phyloP scores from a whole-genome alignment of 352 stramenopile genomes.

The Thraustochytrium striatum region DNA sequence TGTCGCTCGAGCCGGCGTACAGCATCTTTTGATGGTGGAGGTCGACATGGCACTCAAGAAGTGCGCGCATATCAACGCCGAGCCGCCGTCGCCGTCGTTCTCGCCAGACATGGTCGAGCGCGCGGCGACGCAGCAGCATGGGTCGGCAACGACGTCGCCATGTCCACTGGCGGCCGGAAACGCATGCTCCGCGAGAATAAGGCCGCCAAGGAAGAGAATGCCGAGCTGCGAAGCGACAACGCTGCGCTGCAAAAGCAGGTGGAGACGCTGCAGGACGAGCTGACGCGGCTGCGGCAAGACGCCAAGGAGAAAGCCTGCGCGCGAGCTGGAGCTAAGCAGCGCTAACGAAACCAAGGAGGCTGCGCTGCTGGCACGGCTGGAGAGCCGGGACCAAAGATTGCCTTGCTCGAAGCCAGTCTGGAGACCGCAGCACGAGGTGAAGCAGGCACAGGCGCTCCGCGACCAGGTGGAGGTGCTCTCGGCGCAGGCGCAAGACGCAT shows the following conservation, averaged over 20 bases:
- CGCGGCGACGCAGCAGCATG: background rate
- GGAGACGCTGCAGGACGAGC: background rate
- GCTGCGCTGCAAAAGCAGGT: constrained; percentile 2
- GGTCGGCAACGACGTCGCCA: background rate
- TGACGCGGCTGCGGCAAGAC: constrained; percentile 7
- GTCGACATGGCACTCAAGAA: constrained; percentile 33
- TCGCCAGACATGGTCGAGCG: background rate
- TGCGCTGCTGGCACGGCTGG: background rate
- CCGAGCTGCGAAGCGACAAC: background rate
- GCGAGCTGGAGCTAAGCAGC: constrained; percentile 19
- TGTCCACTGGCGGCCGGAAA: no score
- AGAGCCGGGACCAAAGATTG: background rate
- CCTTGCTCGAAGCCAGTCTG: background rate
- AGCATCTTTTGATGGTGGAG: constrained; percentile 30
- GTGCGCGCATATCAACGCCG: background rate
- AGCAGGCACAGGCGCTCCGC: background rate
- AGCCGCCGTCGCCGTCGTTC: background rate
- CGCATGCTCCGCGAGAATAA: background rate
- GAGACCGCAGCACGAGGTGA: background rate
- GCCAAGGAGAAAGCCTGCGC: background rate
- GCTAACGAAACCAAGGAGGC: background rate
- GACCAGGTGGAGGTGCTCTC: constrained; percentile 24
- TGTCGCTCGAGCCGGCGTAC: background rate
- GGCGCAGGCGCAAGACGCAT: constrained; percentile 1
- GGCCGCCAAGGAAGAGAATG: background rate